A percentile compares a stretch with the other conserved stretches of the same genome.
Evolutionary conservation across 2,329 filamentous ascomycete species (phyloP).

Genomic region (Arthrobotrys megalospora): DNA sequence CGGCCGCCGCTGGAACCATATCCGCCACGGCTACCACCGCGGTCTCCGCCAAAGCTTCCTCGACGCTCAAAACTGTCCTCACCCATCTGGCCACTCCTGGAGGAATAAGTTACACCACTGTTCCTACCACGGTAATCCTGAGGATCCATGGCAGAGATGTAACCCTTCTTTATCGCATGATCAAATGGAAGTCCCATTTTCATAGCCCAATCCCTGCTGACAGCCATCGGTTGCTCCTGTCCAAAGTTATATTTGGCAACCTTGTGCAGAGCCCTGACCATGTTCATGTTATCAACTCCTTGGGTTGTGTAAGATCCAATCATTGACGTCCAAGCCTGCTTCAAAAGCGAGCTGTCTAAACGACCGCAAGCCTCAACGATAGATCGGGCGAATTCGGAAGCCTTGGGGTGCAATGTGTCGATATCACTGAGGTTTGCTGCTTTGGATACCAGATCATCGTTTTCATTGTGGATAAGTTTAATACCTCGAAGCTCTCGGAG

Average conservation of each 20-base stretch:
- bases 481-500: slow-evolving; percentile 73
- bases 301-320: slow-evolving; percentile 24
- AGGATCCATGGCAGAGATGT: neutral
- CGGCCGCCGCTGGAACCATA: slow-evolving; percentile 7
- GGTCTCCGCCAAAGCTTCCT: slow-evolving; percentile 32
- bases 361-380: slow-evolving; percentile 35
- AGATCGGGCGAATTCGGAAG: slow-evolving; percentile 32
- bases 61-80: neutral
- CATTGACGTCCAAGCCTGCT: neutral
- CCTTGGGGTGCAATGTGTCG: slow-evolving; percentile 26
- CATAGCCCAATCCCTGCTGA: slow-evolving; percentile 2
- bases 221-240: slow-evolving; percentile 12
- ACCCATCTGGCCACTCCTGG: slow-evolving; percentile 24
- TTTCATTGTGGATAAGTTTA: slow-evolving; percentile 39
- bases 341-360: slow-evolving; percentile 5
- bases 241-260: slow-evolving; percentile 53
- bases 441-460: slow-evolving; percentile 69
- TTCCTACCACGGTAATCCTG: slow-evolving; percentile 35
- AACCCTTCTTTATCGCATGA: slow-evolving; percentile 23
- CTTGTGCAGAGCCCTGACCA: slow-evolving; percentile 28
- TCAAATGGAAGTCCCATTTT: slow-evolving; percentile 31
- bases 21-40: slow-evolving; percentile 3
- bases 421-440: slow-evolving; percentile 69
- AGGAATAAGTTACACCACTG: slow-evolving; percentile 44
- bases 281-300: neutral